Base-by-base conservation (phyloP, 176 grass and related monocot genomes). In the Musa acuminata region DNA sequence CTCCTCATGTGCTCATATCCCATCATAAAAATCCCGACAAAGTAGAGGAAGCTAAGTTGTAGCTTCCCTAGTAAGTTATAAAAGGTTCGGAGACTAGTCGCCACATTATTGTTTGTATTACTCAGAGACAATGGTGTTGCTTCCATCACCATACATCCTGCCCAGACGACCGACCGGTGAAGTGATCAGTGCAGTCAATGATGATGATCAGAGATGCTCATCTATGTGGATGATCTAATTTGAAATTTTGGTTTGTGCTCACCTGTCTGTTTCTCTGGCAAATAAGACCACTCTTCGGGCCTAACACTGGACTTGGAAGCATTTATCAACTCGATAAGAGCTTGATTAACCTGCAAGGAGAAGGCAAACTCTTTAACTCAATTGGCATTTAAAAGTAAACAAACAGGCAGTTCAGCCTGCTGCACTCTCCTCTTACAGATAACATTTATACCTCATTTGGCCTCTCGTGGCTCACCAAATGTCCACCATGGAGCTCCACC, bases 401-500 rank as follows among this genome's bases (percentile, higher is more conserved):
- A 35, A 35, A 35, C 29, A 35, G 29, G 29, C 29, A 1, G 25
- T 26, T 26, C 25, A 26, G 25, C 25, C 25, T 35, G 29, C 29
- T 35, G 29, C 29, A 35, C 29, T 35, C 29, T 35, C 29, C 29
- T 35, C 29, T 35, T 35, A 35, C 29, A 35, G 29, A 35, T 35
- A 5, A 35, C 29, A 48, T 59, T 22, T 22, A 76, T 81, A 94
- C 91, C 85, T 90, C 87, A 74, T 72, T 72, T 49, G 81, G 62
- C 78, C 83, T 90, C 84, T 95, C 87, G 82, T 95, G 87, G 62
- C 81, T 80, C 50, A 95, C 85, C 52, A 95, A 63, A 85, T 95
- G 91, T 26, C 80, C 83, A 11, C 91, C 91, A 57, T 88, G 85
- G 78, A 94, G 85, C 78, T 94, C 91, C 9, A 94, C 72, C 63